Percentiles rank a stretch among this genome's conserved stretches.
Conservation (phyloP, 768 basidiomycete species). For the Hydnum rufescens region DNA sequence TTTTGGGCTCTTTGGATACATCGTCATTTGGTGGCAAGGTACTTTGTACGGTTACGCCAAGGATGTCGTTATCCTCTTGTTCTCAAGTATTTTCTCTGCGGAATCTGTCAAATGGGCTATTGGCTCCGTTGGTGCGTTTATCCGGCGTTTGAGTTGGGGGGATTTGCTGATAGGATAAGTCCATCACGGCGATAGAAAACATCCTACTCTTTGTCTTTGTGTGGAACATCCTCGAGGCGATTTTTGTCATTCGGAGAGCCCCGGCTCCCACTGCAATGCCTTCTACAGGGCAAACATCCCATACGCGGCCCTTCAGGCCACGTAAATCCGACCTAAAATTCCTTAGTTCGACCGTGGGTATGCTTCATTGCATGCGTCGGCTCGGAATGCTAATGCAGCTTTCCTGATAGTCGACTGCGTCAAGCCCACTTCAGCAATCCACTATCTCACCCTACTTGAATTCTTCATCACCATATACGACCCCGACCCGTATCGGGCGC, state of each 20-base stretch:
- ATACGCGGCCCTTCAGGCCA: no score
- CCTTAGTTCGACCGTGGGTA: no score
- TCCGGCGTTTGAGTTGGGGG: background rate
- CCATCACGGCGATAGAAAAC: background rate
- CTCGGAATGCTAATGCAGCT: no score
- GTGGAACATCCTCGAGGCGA: background rate
- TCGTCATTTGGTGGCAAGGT: background rate
- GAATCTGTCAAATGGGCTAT: background rate
- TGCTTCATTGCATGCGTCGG: no score
- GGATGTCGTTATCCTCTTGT: background rate
- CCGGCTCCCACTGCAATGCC: background rate
- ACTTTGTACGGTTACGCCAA: background rate
- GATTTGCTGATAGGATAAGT: background rate
- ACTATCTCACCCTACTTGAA: no score
- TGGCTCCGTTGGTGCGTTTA: background rate
- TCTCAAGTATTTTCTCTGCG: background rate
- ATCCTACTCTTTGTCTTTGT: background rate
- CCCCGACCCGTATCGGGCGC: no score
- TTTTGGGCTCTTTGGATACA: background rate
- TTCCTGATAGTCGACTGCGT: no score
- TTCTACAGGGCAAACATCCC: no score
- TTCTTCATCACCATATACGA: no score
- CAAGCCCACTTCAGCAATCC: no score
- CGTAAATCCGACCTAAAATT: no score
- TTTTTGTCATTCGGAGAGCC: background rate